Percentiles rank a stretch among this genome's conserved stretches.
These are phyloP conservation scores for Apiotrichum montevideense DNA, from an alignment of 1,284 basidiomycete species.

Conservation along the genomic window DNA sequence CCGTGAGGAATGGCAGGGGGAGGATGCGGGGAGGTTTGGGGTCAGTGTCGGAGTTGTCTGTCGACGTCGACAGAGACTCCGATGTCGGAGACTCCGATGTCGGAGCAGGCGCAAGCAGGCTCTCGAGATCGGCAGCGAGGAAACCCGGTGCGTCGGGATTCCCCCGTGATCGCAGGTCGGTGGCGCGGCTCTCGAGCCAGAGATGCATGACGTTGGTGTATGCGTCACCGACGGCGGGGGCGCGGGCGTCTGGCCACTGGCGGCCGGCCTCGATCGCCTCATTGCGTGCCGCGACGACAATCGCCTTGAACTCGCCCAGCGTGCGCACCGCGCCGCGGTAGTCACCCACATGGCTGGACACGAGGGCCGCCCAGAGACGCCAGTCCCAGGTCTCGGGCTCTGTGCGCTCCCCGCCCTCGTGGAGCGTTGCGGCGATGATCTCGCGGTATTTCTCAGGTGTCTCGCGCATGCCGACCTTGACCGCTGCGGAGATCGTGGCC, in stretches of 20 bases:
- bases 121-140: constrained; percentile 18
- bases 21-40: neutral
- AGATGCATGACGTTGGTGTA: constrained; percentile 1
- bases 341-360: constrained; percentile 9
- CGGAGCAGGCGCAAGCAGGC: constrained; percentile 1
- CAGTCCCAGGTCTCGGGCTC: constrained; percentile 15
- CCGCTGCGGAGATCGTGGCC: neutral
- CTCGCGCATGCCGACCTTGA: constrained; percentile 9
- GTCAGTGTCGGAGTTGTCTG: too few species aligned
- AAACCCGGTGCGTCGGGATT: neutral
- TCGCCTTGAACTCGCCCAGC: constrained; percentile 12
- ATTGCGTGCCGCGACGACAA: neutral
- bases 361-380: constrained; percentile 19
- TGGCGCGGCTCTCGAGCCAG: neutral
- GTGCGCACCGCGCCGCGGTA: constrained; percentile 9
- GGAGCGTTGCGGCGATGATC: constrained; percentile 19
- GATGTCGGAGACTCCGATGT: too few species aligned
- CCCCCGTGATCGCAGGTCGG: neutral
- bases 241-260: neutral
- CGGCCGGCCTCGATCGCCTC: neutral
- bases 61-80: too few species aligned
- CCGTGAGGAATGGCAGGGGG: constrained; percentile 15
- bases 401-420: neutral
- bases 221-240: neutral
- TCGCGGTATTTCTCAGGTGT: constrained; percentile 8